phyloP scores from a whole-genome alignment of 805 yeast species.

The Hanseniaspora taiwanica region DNA sequence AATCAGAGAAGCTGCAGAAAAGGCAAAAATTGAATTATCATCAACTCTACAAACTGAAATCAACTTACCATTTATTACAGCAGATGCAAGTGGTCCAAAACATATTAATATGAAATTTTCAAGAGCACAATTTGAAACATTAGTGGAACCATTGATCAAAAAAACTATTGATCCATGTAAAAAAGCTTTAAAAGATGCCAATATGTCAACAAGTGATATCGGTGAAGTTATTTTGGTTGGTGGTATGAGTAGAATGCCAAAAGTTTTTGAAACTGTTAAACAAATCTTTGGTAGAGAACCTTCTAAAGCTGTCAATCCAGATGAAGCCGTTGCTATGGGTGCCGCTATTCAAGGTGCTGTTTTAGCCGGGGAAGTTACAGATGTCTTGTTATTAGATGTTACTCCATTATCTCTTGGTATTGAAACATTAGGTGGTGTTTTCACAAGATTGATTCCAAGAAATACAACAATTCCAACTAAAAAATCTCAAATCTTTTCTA shows the following conservation, averaged over 20 bases:
- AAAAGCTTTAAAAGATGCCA: slow-evolving; percentile 67
- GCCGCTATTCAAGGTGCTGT: slow-evolving; percentile 98
- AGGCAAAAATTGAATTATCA: slow-evolving; percentile 66
- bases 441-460: slow-evolving; percentile 77
- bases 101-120: slow-evolving; percentile 55
- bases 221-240: slow-evolving; percentile 73
- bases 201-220: slow-evolving; percentile 48
- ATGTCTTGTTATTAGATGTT: slow-evolving; percentile 78
- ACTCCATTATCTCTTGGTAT: slow-evolving; percentile 85
- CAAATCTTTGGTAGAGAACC: slow-evolving; percentile 71
- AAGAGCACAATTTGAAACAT: slow-evolving; percentile 58
- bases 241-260: slow-evolving; percentile 88
- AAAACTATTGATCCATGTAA: slow-evolving; percentile 67
- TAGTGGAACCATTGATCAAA: slow-evolving; percentile 56
- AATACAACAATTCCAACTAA: slow-evolving; percentile 95
- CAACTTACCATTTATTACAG: slow-evolving; percentile 67
- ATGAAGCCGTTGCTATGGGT: slow-evolving; percentile 89
- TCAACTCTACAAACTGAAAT: slow-evolving; percentile 56
- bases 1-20: slow-evolving; percentile 76
- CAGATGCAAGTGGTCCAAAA: slow-evolving; percentile 63
- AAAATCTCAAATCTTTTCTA: slow-evolving; percentile 91
- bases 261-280: slow-evolving; percentile 56
- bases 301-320: slow-evolving; percentile 87
- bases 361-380: slow-evolving; percentile 87
- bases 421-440: slow-evolving; percentile 96